Evolutionary conservation across 805 yeast genomes (phyloP).

Genomic region (Cyberlindnera maritima): DNA sequence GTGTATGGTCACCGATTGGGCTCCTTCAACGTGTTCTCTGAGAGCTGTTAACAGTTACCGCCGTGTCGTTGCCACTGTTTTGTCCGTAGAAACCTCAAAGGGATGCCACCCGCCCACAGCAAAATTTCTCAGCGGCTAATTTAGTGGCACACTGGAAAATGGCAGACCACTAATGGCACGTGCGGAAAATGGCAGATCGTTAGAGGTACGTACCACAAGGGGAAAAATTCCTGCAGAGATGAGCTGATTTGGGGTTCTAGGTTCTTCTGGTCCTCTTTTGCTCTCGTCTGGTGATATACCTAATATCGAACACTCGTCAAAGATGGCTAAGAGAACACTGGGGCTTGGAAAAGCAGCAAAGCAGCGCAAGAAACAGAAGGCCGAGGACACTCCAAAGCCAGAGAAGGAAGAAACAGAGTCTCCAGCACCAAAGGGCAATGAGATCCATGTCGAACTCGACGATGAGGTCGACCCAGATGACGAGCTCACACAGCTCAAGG

Average conservation of each 20-base stretch:
- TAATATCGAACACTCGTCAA: neutral
- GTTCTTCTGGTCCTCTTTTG: too few species aligned
- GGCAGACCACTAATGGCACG: neutral
- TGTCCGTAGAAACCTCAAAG: too few species aligned
- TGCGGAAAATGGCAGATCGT: too few species aligned
- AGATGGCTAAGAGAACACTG: constrained; percentile 62
- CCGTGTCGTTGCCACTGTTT: too few species aligned
- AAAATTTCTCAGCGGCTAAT: neutral
- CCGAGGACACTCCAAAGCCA: constrained; percentile 4
- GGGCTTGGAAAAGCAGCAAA: constrained; percentile 63
- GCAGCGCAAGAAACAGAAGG: constrained; percentile 40
- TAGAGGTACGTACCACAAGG: neutral
- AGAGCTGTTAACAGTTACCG: too few species aligned
- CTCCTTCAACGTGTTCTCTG: too few species aligned
- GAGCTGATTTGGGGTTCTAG: constrained; percentile 1
- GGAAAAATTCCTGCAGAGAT: constrained; percentile 1
- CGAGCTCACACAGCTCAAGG: constrained; percentile 72
- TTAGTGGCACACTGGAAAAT: neutral
- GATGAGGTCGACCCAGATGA: constrained; percentile 73
- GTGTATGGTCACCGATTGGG: too few species aligned
- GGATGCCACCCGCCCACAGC: too few species aligned
- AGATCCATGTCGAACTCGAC: constrained; percentile 63
- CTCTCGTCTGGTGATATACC: too few species aligned
- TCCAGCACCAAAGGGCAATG: constrained; percentile 33
- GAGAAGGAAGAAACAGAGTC: constrained; percentile 17